Percentiles rank a stretch among this genome's conserved stretches.
These are phyloP conservation scores for Skeletonema marinoi DNA, from an alignment of 108 stramenopile genomes.

Conservation along the genomic window DNA sequence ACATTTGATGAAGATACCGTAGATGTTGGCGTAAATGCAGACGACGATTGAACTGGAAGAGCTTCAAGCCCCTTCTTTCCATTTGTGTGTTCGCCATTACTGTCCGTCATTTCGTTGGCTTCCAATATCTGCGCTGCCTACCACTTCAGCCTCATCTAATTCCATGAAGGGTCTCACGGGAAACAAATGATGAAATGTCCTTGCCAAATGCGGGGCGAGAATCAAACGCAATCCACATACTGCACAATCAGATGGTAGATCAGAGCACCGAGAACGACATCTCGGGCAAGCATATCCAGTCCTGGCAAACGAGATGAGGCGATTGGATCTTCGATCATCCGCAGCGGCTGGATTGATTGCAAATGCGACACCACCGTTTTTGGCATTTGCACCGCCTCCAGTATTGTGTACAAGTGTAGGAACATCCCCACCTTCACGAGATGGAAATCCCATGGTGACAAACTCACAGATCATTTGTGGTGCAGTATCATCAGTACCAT, in stretches of 20 bases:
- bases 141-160: constrained; percentile 43
- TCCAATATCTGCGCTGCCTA: constrained; percentile 1
- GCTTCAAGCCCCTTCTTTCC: constrained; percentile 42
- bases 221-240: constrained; percentile 91
- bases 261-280: constrained; percentile 75
- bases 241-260: constrained; percentile 84
- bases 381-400: constrained; percentile 47
- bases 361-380: constrained; percentile 39
- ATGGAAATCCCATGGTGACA: constrained; percentile 88
- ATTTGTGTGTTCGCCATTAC: constrained; percentile 33
- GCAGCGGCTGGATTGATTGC: constrained; percentile 40
- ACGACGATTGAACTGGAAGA: constrained; percentile 34
- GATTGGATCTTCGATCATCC: constrained; percentile 45
- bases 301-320: constrained; percentile 58
- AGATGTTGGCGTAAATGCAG: constrained; percentile 35
- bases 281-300: constrained; percentile 84
- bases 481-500: constrained; percentile 12
- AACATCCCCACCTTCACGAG: constrained; percentile 63
- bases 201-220: constrained; percentile 82
- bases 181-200: constrained; percentile 93
- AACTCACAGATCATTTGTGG: constrained; percentile 67
- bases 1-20: constrained; percentile 21
- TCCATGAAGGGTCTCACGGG: constrained; percentile 87
- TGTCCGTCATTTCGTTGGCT: not conserved
- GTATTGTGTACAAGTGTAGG: constrained; percentile 71